phyloP scores from a whole-genome alignment of 2,329 filamentous ascomycete species.

The Colletotrichum sp. region DNA sequence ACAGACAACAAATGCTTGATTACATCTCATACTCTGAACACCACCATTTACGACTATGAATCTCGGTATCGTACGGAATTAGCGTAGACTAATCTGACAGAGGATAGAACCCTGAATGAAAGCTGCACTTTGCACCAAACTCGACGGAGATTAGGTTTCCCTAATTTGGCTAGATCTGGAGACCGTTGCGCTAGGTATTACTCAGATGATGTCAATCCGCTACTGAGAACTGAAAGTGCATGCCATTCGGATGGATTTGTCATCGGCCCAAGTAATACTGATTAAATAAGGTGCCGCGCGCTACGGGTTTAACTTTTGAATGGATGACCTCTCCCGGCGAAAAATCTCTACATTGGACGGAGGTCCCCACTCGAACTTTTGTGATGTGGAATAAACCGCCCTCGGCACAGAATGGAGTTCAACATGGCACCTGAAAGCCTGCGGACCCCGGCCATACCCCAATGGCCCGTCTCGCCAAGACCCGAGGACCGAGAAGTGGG shows the following conservation, averaged over 20 bases:
- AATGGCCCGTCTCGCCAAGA: not conserved
- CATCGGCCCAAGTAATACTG: not conserved
- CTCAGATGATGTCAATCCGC: not conserved
- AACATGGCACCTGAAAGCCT: not conserved
- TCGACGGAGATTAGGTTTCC: not conserved
- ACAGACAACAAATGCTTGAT: not conserved
- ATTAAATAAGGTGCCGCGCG: not conserved
- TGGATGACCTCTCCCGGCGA: not conserved
- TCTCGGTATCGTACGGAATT: not conserved
- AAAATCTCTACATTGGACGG: not conserved
- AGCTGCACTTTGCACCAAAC: not conserved
- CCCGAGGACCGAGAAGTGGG: not conserved
- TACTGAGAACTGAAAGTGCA: not conserved
- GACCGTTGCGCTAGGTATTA: not conserved
- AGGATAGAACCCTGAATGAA: not conserved
- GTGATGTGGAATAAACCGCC: not conserved
- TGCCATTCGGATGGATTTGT: not conserved
- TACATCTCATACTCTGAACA: not conserved
- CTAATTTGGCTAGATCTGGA: not conserved
- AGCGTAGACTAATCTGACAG: not conserved
- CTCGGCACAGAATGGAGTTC: not conserved
- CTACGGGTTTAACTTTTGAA: not conserved
- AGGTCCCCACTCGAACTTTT: not conserved
- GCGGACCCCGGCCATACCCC: not conserved
- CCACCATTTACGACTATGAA: not conserved